Evolutionary conservation across 2,329 filamentous ascomycete genomes (phyloP).

Genomic region (Phialocephala sp.): DNA sequence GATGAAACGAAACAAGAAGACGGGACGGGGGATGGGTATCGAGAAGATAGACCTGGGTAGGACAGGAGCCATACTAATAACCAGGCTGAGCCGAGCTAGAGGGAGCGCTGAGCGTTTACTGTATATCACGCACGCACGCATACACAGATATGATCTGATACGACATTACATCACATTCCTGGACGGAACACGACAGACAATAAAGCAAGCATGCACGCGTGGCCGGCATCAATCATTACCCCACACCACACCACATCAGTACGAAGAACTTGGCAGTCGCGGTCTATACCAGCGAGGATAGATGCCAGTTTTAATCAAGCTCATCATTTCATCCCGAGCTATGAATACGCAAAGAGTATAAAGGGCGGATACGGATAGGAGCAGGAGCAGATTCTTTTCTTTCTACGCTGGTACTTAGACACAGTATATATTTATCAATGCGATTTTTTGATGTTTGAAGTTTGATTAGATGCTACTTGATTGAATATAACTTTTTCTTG

Average conservation of each 20-base stretch:
- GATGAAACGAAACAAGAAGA: neutral
- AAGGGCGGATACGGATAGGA: neutral
- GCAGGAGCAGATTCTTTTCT: neutral
- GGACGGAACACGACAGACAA: neutral
- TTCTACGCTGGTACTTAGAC: conserved; percentile 3
- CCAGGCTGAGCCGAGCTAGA: too few relatives aligned
- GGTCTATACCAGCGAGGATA: too few relatives aligned
- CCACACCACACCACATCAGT: too few relatives aligned
- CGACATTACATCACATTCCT: neutral
- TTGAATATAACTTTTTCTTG: too few relatives aligned
- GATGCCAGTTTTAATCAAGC: too few relatives aligned
- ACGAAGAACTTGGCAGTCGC: too few relatives aligned
- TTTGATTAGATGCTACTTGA: too few relatives aligned
- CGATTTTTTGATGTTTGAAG: too few relatives aligned
- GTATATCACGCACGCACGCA: too few relatives aligned
- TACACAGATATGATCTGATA: neutral
- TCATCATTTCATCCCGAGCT: too few relatives aligned
- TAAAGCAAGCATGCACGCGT: neutral
- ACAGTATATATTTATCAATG: conserved; percentile 3
- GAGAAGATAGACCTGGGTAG: neutral
- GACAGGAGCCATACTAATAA: neutral
- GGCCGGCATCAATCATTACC: neutral
- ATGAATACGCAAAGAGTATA: too few relatives aligned
- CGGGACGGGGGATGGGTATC: neutral
- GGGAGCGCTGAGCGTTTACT: conserved; percentile 6